These are phyloP conservation scores for Onygenales sp. DNA, from an alignment of 2,329 filamentous ascomycete genomes.

Conservation along the genomic window DNA sequence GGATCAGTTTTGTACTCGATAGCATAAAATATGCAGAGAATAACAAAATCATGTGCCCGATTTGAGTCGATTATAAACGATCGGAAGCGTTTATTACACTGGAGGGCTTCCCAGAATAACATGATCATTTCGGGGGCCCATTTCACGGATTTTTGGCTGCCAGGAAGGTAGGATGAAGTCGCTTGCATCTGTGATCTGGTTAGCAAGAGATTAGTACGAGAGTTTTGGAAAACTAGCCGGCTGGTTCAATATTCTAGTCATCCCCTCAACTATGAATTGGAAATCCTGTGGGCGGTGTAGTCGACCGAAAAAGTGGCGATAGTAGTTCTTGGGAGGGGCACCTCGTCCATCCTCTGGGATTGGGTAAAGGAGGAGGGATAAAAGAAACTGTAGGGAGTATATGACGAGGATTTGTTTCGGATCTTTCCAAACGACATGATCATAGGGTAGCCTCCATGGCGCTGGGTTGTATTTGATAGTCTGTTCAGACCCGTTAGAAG, in stretches of 20 bases:
- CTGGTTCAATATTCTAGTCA: slow-evolving; percentile 85
- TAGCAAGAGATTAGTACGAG: slow-evolving; percentile 6
- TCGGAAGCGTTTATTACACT: slow-evolving; percentile 95
- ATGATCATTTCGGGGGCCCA: slow-evolving; percentile 95
- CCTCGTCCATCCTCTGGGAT: slow-evolving; percentile 66
- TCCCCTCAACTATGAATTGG: slow-evolving; percentile 91
- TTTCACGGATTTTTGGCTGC: slow-evolving; percentile 67
- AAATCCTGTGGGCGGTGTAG: slow-evolving; percentile 93
- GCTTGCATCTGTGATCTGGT: slow-evolving; percentile 55
- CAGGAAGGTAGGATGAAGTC: slow-evolving; percentile 78
- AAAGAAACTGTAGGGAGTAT: slow-evolving; percentile 82
- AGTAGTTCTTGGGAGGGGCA: slow-evolving; percentile 72
- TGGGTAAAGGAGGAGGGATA: slow-evolving; percentile 76
- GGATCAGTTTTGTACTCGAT: slow-evolving; percentile 79
- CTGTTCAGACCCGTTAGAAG: slow-evolving; percentile 33
- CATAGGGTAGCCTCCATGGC: slow-evolving; percentile 88
- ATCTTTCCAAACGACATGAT: slow-evolving; percentile 84
- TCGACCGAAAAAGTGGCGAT: slow-evolving; percentile 82
- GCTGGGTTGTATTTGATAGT: slow-evolving; percentile 93
- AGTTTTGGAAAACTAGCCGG: slow-evolving; percentile 40
- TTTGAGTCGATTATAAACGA: slow-evolving; percentile 96
- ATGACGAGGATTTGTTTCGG: slow-evolving; percentile 83
- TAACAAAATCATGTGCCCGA: slow-evolving; percentile 82
- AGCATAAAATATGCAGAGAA: slow-evolving; percentile 85
- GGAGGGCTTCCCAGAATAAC: slow-evolving; percentile 92